Evolutionary conservation across 495 filamentous ascomycete species (phyloP), one percentile per base, ranked within the genome.

Genomic region (Penicillium goetzii): DNA sequence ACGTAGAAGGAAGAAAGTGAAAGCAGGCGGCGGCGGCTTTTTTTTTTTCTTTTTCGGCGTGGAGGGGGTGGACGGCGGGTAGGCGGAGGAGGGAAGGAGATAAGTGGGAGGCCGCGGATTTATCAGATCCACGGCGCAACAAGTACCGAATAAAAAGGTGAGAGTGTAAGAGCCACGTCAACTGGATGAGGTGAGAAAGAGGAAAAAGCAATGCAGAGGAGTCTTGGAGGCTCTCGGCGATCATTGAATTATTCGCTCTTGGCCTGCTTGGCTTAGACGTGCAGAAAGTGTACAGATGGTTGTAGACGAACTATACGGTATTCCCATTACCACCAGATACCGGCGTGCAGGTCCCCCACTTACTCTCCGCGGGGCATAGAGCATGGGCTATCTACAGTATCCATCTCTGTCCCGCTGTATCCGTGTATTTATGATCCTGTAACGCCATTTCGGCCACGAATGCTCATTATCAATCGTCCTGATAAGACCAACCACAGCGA

Each of bases 401-500:
- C 25, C 49, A 52, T 15, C 25, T 25, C 30, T 19, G 14, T 53
- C 14, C 17, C 5, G 26, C 25, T 25, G 26, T 53, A 53, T 53
- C 50, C 7, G 14, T n/a, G 30, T 53, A 53, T 32, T 53, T 11
- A 3, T n/a, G 3, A 30, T 30, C 38, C 19, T 21, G 34, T 63
- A 47, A 59, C 64, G 25, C 53, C 65, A 63, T 69, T 68, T 66
- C 66, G 62, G 63, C 66, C 68, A 65, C 67, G 30, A 55, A 55
- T 21, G 59, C 7, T 47, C 60, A 72, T 67, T 69, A 70, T 74
- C 72, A 72, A 69, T 68, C 59, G 32, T 49, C 33, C 63, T 62
- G 72, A 75, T 75, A 75, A 74, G 71, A 67, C 74, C 74, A 77
- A 77, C 74, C 74, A 77, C 73, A 73, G 28, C 65, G 41, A 45